Evolutionary conservation across 1,139 yeast species (phyloP), one percentile per base, ranked within the genome.

Genomic region (Kluyveromyces marxianus): DNA sequence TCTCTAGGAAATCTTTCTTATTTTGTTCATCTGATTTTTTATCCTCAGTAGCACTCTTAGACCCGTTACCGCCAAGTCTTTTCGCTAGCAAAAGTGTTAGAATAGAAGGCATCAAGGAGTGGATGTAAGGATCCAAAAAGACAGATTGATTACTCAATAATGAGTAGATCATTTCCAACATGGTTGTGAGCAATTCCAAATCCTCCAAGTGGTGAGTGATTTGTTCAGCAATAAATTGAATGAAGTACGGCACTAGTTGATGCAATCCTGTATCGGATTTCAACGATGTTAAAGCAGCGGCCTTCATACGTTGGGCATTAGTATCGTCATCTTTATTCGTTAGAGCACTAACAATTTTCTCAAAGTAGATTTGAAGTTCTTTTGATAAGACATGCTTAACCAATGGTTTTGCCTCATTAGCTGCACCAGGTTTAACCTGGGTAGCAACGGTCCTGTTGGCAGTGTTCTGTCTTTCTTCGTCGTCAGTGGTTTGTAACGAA

Each of bases 311-410:
- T 47, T 79, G 88, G 54, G 78, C 76, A 45, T 76, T 79, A 8
- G 58, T 57, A 31, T 53, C 53, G 31, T 58, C 57, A 6, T 58
- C 60, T 31, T 63, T 58, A 3, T 84, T 74, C 7, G 81, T 67
- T 38, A 92, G 72, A 0, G 95, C 96, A 42, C 83, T 84, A 25
- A 87, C 85, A 26, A 89, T 90, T 54, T 88, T 84, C 66, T 92
- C 96, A 66, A 92, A 94, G 65, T 92, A 94, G 29, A 94, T 73
- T 64, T 90, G 96, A 57, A 94, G 72, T 66, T 94, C 98, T 60
- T 89, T 90, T 3, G 97, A 90, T 42, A 94, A 74, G 45, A 94
- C 95, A 65, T 94, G 99, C 62, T 90, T 90, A n/a, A 94, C 97
- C 51, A 92, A 72, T 2, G 98, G 97, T 63, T 86, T 88, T 49